phyloP scores from a whole-genome alignment of 768 basidiomycete species.

The Kwoniella sp. region DNA sequence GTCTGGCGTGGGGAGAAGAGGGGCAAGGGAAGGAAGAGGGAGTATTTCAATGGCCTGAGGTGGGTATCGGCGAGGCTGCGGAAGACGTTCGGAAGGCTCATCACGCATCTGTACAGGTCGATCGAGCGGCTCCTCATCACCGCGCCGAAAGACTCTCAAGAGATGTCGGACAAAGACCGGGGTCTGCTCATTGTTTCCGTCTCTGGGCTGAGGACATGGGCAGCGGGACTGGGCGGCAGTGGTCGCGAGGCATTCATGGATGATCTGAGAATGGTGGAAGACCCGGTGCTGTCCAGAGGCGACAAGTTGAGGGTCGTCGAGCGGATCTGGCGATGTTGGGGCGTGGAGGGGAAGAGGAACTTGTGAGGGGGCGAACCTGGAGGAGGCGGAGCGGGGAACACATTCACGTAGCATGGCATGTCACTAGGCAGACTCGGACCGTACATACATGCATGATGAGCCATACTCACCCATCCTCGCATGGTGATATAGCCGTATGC shows the following conservation, averaged over 20 bases:
- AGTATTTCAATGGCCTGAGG: conserved; percentile 68
- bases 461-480: no score
- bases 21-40: conserved; percentile 54
- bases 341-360: conserved; percentile 43
- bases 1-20: conserved; percentile 61
- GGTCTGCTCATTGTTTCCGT: conserved; percentile 47
- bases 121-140: conserved; percentile 43
- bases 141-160: conserved; percentile 36
- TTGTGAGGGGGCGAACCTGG: no score
- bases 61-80: no score
- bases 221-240: conserved; percentile 36
- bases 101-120: no score
- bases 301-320: conserved; percentile 76
- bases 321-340: conserved; percentile 88
- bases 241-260: conserved; percentile 64
- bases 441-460: no score
- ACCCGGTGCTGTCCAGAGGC: conserved; percentile 61
- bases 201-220: conserved; percentile 43
- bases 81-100: background rate
- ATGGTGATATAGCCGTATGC: no score
- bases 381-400: no score
- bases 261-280: conserved; percentile 76
- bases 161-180: conserved; percentile 43
- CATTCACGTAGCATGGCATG: no score
- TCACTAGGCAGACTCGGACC: no score